Evolutionary conservation across 1,284 basidiomycete species (phyloP), one percentile per base, ranked within the genome.

Genomic region (Ustilago tritici): DNA sequence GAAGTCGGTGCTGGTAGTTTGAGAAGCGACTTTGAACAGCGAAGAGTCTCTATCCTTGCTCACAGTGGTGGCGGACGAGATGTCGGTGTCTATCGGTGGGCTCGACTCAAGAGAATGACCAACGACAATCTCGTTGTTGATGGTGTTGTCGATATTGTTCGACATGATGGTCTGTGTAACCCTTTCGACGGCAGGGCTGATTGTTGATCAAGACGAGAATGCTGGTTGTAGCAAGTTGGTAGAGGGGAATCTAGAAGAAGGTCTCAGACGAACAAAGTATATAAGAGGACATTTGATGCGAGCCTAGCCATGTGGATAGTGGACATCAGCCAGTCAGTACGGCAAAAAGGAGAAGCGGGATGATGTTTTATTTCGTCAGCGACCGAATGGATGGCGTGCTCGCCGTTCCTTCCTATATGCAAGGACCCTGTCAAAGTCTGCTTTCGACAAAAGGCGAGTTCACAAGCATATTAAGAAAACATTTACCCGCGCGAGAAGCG

Each of bases 321-420:
- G 9, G 11, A 36, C 32, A 19, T 31, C 34, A 53, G 32, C 4
- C 52, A 54, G 15, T 10, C n/a, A 41, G 19, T 38, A 23, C 9
- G 46, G 47, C 11, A 41, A 28, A 28, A 3, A 35, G 14, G 40
- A 32, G 40, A 50, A 50, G 1, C 31, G 49, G 31, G 49, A 50
- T 50, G 49, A 34, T 35, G n/a, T 38, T 56, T 40, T 34, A 50
- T 50, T 60, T 67, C 59, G 59, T 56, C 59, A 67, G 49, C 15
- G 36, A 41, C 12, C 4, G 52, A 14, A 36, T 52, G 32, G 60
- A 68, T 63, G 60, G 66, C 66, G 60, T 68, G 60, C 60, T 68
- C 40, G 34, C 53, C 23, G 17, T 38, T 23, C 15, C 11, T 8
- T 32, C 36, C 8, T 61, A 55, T 52, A 54, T 55, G 56, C 61